Base-by-base conservation (phyloP, 139 green algal genomes). In the Klebsormidium nitens region DNA sequence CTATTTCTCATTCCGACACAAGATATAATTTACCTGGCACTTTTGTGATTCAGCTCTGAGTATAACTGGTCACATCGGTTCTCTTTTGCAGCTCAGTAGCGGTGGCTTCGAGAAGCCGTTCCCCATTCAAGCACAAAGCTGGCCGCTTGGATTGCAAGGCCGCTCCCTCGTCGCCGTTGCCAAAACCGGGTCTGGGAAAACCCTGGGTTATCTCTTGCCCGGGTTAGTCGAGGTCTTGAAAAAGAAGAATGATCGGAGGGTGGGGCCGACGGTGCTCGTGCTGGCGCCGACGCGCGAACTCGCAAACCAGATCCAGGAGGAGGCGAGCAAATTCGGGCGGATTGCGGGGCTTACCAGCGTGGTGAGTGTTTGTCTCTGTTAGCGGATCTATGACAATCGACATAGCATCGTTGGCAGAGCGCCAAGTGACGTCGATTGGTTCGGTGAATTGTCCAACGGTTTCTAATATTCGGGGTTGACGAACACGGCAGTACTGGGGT, bases 221-320 rank as follows among this genome's bases (percentile, higher is more conserved):
- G 87, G 82, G 32, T 79, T 94, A 65, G 66, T 92, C 61, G 86
- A 91, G 80, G 87, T 92, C 64, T 71, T 86, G 35, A 64, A 76
- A 4, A 81, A 61, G 8, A 76, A 75, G 36, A 86, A 88, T 32
- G 77, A 92, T 71, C 69, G 85, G 2, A 82, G 87, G 34, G 36
- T 70, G 59, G 72, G 65, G 0, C 73, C 73, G 19, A 72, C 47
- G 8, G 55, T 68, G 35, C 66, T 81, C 34, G 73, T 95, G 4
- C 79, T 97, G 42, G 91, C 92, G 34, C 92, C 92, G 32, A 97
- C 92, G 23, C 86, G 92, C 28, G 92, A 97, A 88, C 85, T 97
- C 59, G 90, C 91, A 1, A 79, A 88, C 46, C 92, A 97, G 81
- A 97, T 96, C 74, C 88, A 95, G 71, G 82, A 86, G 5, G 91